A percentile compares a stretch with the other conserved stretches of the same genome.
Evolutionary conservation across 306 rosid genomes (phyloP).

Genomic region (Lupinus albus): DNA sequence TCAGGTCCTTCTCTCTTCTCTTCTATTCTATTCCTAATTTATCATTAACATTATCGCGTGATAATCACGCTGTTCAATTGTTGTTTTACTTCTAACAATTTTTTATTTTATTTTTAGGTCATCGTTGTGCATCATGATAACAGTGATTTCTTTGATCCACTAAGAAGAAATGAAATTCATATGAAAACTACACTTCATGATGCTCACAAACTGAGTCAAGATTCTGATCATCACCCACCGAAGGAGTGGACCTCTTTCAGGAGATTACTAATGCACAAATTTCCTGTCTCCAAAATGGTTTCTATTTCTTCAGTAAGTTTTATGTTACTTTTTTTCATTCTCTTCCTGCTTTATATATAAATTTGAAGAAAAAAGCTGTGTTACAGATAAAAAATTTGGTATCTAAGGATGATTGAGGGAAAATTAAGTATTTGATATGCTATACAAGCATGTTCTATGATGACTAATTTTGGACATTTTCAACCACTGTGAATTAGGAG

Average conservation of each 20-base stretch:
- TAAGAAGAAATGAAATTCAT: constrained; percentile 58
- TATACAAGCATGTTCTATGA: constrained; percentile 30
- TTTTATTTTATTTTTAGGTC: constrained; percentile 50
- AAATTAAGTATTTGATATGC: constrained; percentile 29
- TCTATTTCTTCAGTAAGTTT: constrained; percentile 72
- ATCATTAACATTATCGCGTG: neutral
- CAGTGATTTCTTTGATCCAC: constrained; percentile 68
- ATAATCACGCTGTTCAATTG: constrained; percentile 13
- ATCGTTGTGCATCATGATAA: constrained; percentile 48
- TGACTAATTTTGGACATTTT: constrained; percentile 24
- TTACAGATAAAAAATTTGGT: constrained; percentile 20
- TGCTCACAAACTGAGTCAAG: constrained; percentile 42
- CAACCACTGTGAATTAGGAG: constrained; percentile 11
- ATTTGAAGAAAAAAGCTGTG: constrained; percentile 26
- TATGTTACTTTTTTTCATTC: constrained; percentile 19
- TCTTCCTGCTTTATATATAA: neutral
- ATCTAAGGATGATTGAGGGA: constrained; percentile 27
- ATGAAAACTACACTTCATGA: constrained; percentile 41
- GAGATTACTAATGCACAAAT: constrained; percentile 79
- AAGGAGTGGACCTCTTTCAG: constrained; percentile 86
- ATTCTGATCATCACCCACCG: constrained; percentile 41
- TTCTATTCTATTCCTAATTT: constrained; percentile 2
- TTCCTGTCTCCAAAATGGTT: constrained; percentile 82
- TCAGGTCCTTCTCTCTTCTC: constrained; percentile 52
- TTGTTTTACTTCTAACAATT: constrained; percentile 16